Percentiles rank a stretch among this genome's conserved stretches.
Conservation (phyloP, 176 grass and related monocot genomes). For the Oryza glaberrima region DNA sequence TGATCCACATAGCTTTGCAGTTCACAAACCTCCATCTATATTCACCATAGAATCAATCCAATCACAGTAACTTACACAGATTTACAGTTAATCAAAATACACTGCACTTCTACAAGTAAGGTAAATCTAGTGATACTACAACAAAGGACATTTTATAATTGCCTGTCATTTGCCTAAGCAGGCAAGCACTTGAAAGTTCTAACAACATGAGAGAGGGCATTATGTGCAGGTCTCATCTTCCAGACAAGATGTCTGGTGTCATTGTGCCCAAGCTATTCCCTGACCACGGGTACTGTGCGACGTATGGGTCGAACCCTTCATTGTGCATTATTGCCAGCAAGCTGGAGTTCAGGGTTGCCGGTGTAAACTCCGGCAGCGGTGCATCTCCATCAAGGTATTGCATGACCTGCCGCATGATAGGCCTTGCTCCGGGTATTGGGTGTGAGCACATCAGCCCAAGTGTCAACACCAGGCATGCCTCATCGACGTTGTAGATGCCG, state of each 20-base stretch:
- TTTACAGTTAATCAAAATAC: neutral
- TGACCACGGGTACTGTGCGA: neutral
- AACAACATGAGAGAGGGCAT: neutral
- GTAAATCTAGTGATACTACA: neutral
- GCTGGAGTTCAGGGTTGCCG: neutral
- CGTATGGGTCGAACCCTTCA: neutral
- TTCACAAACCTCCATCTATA: neutral
- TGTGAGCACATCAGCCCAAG: constrained; percentile 49
- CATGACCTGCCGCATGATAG: constrained; percentile 41
- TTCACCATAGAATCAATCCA: neutral
- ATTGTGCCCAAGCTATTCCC: neutral
- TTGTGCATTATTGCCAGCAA: constrained; percentile 6
- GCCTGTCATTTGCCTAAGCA: no score
- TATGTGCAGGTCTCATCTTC: neutral
- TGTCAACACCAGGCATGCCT: constrained; percentile 4
- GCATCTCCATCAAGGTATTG: constrained; percentile 44
- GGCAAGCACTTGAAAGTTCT: neutral
- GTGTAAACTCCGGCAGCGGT: constrained; percentile 13
- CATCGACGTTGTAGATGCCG: neutral
- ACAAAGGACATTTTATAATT: neutral
- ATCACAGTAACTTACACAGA: neutral
- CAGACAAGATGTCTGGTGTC: neutral
- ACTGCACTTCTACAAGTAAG: neutral
- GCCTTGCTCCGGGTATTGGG: constrained; percentile 10
- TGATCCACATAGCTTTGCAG: neutral